These are phyloP conservation scores for Solanum medicagineum DNA, from an alignment of 257 asterid species.

Conservation along the genomic window DNA sequence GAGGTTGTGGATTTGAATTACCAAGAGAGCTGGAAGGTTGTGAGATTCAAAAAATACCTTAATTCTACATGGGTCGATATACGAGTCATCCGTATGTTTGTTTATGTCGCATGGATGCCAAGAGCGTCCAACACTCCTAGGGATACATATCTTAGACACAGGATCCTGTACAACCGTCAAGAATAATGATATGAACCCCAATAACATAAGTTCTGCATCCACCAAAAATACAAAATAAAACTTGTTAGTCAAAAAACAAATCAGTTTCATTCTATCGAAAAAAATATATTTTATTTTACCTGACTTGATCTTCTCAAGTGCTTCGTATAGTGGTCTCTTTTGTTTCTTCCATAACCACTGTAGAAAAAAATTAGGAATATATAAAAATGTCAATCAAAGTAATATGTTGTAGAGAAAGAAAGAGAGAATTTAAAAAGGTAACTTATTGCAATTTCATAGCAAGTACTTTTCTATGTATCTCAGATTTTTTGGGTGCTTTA, in stretches of 20 bases:
- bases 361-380: neutral
- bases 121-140: slow-evolving; percentile 1
- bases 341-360: slow-evolving; percentile 14
- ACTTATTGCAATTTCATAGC: neutral
- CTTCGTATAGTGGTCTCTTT: slow-evolving; percentile 11
- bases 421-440: neutral
- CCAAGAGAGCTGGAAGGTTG: neutral
- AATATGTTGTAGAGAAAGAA: neutral
- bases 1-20: no score
- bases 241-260: neutral
- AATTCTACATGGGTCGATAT: neutral
- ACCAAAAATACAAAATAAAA: neutral
- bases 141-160: slow-evolving; percentile 4
- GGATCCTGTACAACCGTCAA: slow-evolving; percentile 6
- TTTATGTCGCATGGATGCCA: slow-evolving; percentile 16
- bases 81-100: neutral
- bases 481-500: neutral
- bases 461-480: neutral
- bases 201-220: slow-evolving; percentile 9
- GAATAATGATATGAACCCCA: slow-evolving; percentile 18
- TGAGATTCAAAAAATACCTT: neutral
- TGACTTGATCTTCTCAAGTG: slow-evolving; percentile 18
- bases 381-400: neutral
- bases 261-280: neutral
- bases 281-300: neutral